Percentiles rank a stretch among this genome's conserved stretches.
These are phyloP conservation scores for Salix suchowensis DNA, from an alignment of 345 rosid species.

Conservation along the genomic window DNA sequence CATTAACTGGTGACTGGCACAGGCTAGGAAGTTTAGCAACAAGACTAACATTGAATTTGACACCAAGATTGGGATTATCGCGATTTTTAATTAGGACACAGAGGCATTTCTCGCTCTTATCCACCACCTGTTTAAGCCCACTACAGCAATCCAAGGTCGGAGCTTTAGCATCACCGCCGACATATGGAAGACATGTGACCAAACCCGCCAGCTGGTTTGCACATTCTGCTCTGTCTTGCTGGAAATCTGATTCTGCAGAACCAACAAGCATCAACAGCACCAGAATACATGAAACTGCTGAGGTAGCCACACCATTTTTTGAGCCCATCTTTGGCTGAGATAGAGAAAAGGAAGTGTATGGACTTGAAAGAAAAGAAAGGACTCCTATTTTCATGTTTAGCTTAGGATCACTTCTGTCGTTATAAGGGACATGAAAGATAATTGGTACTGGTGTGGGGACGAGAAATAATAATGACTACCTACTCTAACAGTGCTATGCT, in stretches of 20 bases:
- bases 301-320: not conserved
- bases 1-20: slow-evolving; percentile 47
- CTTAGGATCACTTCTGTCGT: not conserved
- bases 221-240: slow-evolving; percentile 67
- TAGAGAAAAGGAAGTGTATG: not conserved
- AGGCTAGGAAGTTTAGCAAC: slow-evolving; percentile 57
- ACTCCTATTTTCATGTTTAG: not conserved
- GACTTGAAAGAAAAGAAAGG: not conserved
- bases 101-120: slow-evolving; percentile 61
- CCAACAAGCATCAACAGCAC: slow-evolving; percentile 26
- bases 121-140: slow-evolving; percentile 54
- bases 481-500: no score
- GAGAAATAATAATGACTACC: not conserved
- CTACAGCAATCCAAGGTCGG: slow-evolving; percentile 73
- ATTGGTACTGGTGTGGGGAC: not conserved
- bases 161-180: slow-evolving; percentile 51
- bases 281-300: not conserved
- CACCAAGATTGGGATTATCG: slow-evolving; percentile 67
- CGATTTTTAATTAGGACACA: slow-evolving; percentile 66
- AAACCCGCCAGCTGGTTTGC: slow-evolving; percentile 44
- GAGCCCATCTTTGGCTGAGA: slow-evolving; percentile 11
- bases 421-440: not conserved
- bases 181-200: slow-evolving; percentile 65
- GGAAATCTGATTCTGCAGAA: slow-evolving; percentile 38
- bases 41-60: slow-evolving; percentile 55